phyloP scores from a whole-genome alignment of 176 grass and related monocot species.

The Aegilops longissima region DNA sequence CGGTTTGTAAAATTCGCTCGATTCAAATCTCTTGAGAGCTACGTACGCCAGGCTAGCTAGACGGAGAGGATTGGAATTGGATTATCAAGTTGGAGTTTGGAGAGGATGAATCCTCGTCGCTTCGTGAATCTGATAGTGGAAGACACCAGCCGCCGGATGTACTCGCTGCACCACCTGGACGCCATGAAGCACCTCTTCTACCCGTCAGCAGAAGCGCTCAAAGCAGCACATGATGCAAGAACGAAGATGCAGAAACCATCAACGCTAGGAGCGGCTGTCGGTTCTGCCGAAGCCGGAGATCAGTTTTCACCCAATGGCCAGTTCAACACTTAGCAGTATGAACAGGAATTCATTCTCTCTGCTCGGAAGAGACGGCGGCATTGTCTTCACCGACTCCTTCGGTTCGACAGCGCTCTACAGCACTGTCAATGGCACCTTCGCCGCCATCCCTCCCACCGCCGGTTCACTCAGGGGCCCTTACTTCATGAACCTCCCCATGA shows the following conservation, averaged over 20 bases:
- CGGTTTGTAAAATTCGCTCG: no score
- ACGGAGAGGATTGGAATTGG: no score
- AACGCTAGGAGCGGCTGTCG: not conserved
- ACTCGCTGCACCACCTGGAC: not conserved
- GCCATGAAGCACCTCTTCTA: not conserved
- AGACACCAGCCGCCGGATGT: not conserved
- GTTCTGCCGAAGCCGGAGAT: no score
- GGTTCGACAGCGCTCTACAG: not conserved
- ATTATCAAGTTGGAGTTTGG: not conserved
- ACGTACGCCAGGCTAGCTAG: no score
- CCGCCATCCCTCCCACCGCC: not conserved
- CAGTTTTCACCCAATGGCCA: not conserved
- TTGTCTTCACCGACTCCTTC: not conserved
- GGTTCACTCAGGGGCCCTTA: not conserved
- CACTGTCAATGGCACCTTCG: not conserved
- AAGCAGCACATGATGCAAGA: not conserved
- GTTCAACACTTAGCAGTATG: no score
- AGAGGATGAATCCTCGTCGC: rapidly evolving
- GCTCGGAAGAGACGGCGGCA: not conserved
- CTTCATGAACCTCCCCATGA: not conserved
- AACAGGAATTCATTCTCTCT: not conserved
- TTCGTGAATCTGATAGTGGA: not conserved
- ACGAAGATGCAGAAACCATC: not conserved
- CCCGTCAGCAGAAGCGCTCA: not conserved
- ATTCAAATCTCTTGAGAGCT: no score